Evolutionary conservation across 768 basidiomycete genomes (phyloP).

Genomic region (Suillus discolor): DNA sequence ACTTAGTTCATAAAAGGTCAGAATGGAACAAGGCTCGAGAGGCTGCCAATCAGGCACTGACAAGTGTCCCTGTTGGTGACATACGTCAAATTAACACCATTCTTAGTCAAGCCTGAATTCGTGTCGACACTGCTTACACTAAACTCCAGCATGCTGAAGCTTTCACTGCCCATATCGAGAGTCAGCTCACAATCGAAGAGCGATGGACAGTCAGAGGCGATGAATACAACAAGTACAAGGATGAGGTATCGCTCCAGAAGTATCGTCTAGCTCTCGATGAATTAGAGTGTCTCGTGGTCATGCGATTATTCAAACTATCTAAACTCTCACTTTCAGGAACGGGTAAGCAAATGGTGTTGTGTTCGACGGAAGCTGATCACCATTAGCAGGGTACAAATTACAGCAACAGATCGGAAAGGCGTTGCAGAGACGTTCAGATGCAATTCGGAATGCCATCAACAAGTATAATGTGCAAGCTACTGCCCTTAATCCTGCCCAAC

Average conservation of each 20-base stretch:
- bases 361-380: background rate
- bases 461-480: slow-evolving; percentile 28
- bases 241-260: slow-evolving; percentile 4
- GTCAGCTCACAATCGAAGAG: slow-evolving; percentile 2
- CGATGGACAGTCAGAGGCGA: slow-evolving; percentile 4
- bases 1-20: background rate
- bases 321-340: too few species aligned
- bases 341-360: background rate
- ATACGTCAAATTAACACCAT: background rate
- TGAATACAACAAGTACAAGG: slow-evolving; percentile 6
- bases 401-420: slow-evolving; percentile 33
- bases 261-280: slow-evolving; percentile 35
- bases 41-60: slow-evolving; percentile 2
- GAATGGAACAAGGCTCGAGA: slow-evolving; percentile 1
- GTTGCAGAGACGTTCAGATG: slow-evolving; percentile 24
- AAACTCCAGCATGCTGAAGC: too few species aligned
- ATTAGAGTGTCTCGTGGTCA: slow-evolving; percentile 36
- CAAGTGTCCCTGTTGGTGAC: background rate
- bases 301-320: slow-evolving; percentile 29
- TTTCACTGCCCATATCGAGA: slow-evolving; percentile 7
- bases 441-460: slow-evolving; percentile 29
- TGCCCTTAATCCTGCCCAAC: slow-evolving; percentile 19
- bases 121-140: slow-evolving; percentile 3
- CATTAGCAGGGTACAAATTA: slow-evolving; percentile 32
- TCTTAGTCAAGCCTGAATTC: slow-evolving; percentile 4